A percentile compares a stretch with the other conserved stretches of the same genome.
phyloP scores from a whole-genome alignment of 805 yeast species.

The Lipomyces oligophaga region DNA sequence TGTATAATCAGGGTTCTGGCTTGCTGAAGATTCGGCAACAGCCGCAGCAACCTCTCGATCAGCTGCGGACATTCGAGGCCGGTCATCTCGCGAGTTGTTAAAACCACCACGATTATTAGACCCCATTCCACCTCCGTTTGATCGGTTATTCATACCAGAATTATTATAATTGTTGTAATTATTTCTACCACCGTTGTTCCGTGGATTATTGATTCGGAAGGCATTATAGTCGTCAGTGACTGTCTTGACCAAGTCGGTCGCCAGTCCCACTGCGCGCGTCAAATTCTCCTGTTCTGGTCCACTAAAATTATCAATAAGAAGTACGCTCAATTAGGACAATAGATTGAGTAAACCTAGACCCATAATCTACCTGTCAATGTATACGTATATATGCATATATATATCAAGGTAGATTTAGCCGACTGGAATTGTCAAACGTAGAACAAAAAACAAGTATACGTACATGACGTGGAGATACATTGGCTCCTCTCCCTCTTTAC shows the following conservation, averaged over 20 bases:
- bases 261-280: constrained; percentile 32
- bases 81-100: neutral
- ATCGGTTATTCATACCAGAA: too few relatives aligned
- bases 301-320: neutral
- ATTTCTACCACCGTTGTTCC: constrained; percentile 12
- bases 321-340: too few relatives aligned
- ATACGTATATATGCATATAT: too few relatives aligned
- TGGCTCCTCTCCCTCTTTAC: constrained; percentile 36
- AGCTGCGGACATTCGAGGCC: constrained; percentile 4
- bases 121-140: constrained; percentile 3
- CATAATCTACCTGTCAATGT: constrained; percentile 9
- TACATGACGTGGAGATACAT: constrained; percentile 34
- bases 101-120: neutral
- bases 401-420: too few relatives aligned
- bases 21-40: constrained; percentile 9
- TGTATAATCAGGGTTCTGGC: constrained; percentile 24
- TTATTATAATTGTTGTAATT: neutral
- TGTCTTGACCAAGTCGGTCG: constrained; percentile 33
- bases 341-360: neutral
- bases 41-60: constrained; percentile 8
- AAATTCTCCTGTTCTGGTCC: constrained; percentile 32
- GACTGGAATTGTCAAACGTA: constrained; percentile 1
- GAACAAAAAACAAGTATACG: constrained; percentile 3
- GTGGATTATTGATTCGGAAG: constrained; percentile 16
- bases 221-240: constrained; percentile 31